Conservation (phyloP, 2,329 filamentous ascomycete genomes). For the Ampelomyces quisqualis region DNA sequence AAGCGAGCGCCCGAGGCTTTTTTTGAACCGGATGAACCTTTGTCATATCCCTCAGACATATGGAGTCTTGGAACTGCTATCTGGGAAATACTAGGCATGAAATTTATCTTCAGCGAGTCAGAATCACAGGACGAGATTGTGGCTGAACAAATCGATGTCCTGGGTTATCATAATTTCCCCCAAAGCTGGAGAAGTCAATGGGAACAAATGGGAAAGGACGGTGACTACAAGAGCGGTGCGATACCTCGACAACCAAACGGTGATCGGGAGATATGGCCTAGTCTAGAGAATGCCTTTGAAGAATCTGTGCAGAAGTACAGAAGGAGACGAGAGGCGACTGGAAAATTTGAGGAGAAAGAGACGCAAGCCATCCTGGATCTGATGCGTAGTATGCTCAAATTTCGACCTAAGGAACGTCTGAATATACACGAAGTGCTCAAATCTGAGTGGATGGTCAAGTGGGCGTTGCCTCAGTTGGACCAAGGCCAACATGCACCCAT, state of each 20-base stretch:
- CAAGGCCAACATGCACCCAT: too few relatives aligned
- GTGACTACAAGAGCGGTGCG: too few relatives aligned
- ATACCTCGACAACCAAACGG: too few relatives aligned
- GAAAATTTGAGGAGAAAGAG: constrained; percentile 8
- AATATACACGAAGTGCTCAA: constrained; percentile 14
- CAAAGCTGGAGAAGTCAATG: too few relatives aligned
- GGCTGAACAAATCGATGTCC: constrained; percentile 7
- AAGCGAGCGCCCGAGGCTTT: constrained; percentile 8
- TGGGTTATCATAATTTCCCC: too few relatives aligned
- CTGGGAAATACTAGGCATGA: constrained; percentile 7
- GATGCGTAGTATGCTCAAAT: constrained; percentile 12
- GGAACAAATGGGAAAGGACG: constrained; percentile 8
- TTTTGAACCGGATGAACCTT: not conserved
- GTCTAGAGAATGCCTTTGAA: constrained; percentile 10
- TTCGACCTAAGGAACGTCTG: constrained; percentile 10
- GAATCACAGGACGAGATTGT: too few relatives aligned
- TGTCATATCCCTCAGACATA: constrained; percentile 10
- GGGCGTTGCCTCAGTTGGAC: constrained; percentile 8
- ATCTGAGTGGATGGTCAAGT: constrained; percentile 12
- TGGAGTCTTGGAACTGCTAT: constrained; percentile 10
- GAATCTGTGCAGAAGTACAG: constrained; percentile 7
- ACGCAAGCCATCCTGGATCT: constrained; percentile 9
- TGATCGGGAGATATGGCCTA: constrained; percentile 4
- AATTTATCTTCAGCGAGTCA: too few relatives aligned
- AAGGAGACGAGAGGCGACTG: constrained; percentile 5